Base-by-base conservation (phyloP, 495 filamentous ascomycete genomes). In the Podospora anserina region DNA sequence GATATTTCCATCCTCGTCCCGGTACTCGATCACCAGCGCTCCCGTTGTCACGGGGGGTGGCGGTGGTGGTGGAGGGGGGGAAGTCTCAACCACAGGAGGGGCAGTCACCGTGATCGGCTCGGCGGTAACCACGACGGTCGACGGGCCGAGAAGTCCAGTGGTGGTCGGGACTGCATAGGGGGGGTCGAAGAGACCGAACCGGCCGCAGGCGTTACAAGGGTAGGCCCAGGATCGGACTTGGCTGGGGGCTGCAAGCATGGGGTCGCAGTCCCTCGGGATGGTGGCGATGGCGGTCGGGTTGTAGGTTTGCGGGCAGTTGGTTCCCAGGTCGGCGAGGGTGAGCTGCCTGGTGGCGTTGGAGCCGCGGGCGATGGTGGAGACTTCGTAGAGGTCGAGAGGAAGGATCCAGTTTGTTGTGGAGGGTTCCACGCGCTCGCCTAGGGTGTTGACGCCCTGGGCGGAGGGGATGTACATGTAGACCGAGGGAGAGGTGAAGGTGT, bases 401-500 rank as follows among this genome's bases (percentile, higher is more conserved):
- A 73, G 76, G 61, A 78, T 70, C 67, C 70, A 69, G 57, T 19
- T 71, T 6, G 71, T 57, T n/a, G 73, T 74, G 0, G 66, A 64
- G 5, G 77, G 75, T 1, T 74, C 75, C 0, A 39, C 62, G 7
- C 69, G 53, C 18, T 64, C 23, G 64, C 71, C 68, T 6, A 56
- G 20, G 15, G 74, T 65, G 68, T 78, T 77, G 72, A 60, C 74
- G 66, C 75, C 77, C 16, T 59, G 62, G 1, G 73, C 72, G 19
- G 74, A 74, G 27, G 71, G 73, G 58, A 82, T 71, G 23, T 76
- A 49, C 64, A 82, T 68, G 66, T 82, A 82, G 20, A 80, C 75
- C 11, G 77, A 79, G 0, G 79, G 79, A 7, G 78, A 82, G 20
- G 78, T 78, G 69, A 80, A 80, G 20, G 79, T 81, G 20, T 80